Percentiles rank a stretch among this genome's conserved stretches.
Conservation (phyloP, 1,139 yeast genomes). For the Zygoascus sp. region DNA sequence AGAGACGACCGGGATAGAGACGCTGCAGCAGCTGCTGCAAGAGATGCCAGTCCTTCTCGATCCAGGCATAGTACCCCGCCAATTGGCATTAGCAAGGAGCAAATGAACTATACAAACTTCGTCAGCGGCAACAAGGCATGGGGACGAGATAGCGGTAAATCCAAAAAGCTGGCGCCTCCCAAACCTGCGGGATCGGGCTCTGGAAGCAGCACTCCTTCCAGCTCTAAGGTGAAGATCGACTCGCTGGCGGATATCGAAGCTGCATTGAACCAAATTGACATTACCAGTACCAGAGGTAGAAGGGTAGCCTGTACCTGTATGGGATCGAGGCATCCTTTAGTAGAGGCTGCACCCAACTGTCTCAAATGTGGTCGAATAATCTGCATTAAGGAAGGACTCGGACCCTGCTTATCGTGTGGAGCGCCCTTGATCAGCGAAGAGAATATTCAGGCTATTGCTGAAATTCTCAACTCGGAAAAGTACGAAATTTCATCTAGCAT, state of each 20-base stretch:
- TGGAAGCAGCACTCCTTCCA: constrained; percentile 4
- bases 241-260: constrained; percentile 34
- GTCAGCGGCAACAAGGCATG: constrained; percentile 13
- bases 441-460: constrained; percentile 55
- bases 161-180: constrained; percentile 13
- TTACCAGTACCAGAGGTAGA: constrained; percentile 27
- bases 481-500: constrained; percentile 29
- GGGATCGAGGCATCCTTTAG: constrained; percentile 73
- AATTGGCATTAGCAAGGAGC: constrained; percentile 2
- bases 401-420: constrained; percentile 85
- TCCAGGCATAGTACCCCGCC: constrained; percentile 1
- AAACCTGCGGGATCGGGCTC: constrained; percentile 11
- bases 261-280: constrained; percentile 31
- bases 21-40: constrained; percentile 1
- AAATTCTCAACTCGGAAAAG: constrained; percentile 35
- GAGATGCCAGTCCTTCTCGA: constrained; percentile 1
- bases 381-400: constrained; percentile 80
- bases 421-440: constrained; percentile 54
- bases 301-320: constrained; percentile 59
- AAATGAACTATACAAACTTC: constrained; percentile 8
- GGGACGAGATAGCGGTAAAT: constrained; percentile 14
- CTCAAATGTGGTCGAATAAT: constrained; percentile 90
- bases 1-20: not conserved
- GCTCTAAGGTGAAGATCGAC: constrained; percentile 29
- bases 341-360: constrained; percentile 90